Evolutionary conservation across 2,329 filamentous ascomycete genomes (phyloP).

Genomic region (Fusarium devonianum): DNA sequence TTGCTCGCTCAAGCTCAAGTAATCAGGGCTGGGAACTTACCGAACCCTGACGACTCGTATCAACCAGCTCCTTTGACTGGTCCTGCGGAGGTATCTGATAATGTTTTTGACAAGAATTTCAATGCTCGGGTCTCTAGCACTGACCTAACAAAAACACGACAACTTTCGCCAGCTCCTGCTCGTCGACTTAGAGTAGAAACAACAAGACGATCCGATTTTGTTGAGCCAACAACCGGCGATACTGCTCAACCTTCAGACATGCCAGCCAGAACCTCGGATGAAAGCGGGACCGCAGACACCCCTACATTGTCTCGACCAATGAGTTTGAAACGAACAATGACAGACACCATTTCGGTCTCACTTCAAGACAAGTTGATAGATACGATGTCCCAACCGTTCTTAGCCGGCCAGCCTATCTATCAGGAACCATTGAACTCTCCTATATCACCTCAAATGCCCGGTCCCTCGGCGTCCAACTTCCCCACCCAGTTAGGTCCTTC

Average conservation of each 20-base stretch:
- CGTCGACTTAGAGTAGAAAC: constrained; percentile 30
- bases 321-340: constrained; percentile 84
- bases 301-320: constrained; percentile 66
- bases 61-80: constrained; percentile 74
- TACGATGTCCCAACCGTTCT: constrained; percentile 82
- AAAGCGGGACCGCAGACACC: constrained; percentile 59
- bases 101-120: constrained; percentile 88
- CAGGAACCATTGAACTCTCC: constrained; percentile 54
- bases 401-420: constrained; percentile 52
- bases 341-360: constrained; percentile 77
- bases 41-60: constrained; percentile 53
- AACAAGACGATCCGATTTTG: constrained; percentile 23
- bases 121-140: constrained; percentile 61
- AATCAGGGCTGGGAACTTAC: constrained; percentile 71
- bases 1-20: constrained; percentile 82
- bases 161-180: constrained; percentile 45
- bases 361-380: constrained; percentile 87
- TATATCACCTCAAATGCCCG: constrained; percentile 47
- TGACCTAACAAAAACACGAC: constrained; percentile 52
- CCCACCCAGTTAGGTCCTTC: constrained; percentile 61
- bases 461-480: constrained; percentile 51
- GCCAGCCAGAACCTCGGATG: constrained; percentile 62
- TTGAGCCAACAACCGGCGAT: constrained; percentile 26
- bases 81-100: constrained; percentile 76
- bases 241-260: constrained; percentile 52